These are phyloP conservation scores for Podaxis sp. DNA, from an alignment of 768 basidiomycete species.

Conservation along the genomic window DNA sequence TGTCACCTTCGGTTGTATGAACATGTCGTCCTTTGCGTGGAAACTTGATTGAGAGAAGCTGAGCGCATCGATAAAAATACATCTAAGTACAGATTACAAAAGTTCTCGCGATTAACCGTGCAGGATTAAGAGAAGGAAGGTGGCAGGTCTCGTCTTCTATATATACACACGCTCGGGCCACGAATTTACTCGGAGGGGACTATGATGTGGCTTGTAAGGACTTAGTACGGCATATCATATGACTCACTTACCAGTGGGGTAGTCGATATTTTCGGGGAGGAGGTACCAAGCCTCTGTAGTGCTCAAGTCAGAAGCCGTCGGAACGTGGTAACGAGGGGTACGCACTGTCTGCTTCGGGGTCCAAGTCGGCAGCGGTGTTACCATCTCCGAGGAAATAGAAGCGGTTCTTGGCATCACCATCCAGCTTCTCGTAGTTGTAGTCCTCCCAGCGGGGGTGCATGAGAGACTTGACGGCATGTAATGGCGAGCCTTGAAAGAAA, in stretches of 20 bases:
- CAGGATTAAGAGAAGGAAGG: too few relatives aligned
- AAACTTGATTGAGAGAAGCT: too few relatives aligned
- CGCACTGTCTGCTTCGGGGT: conserved; percentile 28
- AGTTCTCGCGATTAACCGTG: too few relatives aligned
- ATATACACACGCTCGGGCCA: neutral
- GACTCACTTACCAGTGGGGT: conserved; percentile 34
- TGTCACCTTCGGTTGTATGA: neutral
- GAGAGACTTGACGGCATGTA: conserved; percentile 46
- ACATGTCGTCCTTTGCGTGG: neutral
- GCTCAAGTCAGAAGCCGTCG: neutral
- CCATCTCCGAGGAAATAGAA: conserved; percentile 63
- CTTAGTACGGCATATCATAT: neutral
- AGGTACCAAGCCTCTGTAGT: conserved; percentile 44
- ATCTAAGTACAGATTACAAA: too few relatives aligned
- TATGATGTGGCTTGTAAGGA: neutral
- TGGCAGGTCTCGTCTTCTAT: too few relatives aligned
- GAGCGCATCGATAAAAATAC: too few relatives aligned
- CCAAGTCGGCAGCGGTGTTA: conserved; percentile 46
- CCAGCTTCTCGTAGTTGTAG: conserved; percentile 45
- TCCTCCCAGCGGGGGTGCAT: conserved; percentile 63
- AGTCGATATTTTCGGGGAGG: conserved; percentile 34
- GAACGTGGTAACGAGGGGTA: neutral
- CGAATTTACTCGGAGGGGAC: neutral
- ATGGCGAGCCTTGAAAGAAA: conserved; percentile 38
- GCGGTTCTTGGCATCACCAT: conserved; percentile 37